These are phyloP conservation scores for Acephala macrosclerotiorum DNA, from an alignment of 2,329 filamentous ascomycete genomes.

Conservation along the genomic window DNA sequence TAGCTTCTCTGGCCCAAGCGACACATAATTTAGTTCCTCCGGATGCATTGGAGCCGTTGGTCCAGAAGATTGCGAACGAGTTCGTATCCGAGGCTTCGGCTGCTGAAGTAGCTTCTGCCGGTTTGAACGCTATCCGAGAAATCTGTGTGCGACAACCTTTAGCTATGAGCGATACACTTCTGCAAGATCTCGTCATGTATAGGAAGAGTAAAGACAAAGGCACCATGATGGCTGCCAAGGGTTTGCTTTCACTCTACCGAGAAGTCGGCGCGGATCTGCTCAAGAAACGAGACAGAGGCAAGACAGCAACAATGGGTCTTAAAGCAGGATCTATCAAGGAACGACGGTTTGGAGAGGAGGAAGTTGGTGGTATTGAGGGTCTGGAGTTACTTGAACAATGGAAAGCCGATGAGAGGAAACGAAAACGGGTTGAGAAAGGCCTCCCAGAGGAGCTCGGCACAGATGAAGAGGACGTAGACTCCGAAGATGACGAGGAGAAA, in stretches of 20 bases:
- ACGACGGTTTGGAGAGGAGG: conserved; percentile 83
- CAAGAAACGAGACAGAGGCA: conserved; percentile 88
- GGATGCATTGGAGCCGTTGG: conserved; percentile 86
- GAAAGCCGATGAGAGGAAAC: conserved; percentile 88
- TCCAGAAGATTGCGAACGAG: conserved; percentile 97
- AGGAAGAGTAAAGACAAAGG: conserved; percentile 98
- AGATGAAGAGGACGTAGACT: conserved; percentile 66
- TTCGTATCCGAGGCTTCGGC: conserved; percentile 96
- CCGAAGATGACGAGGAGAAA: conserved; percentile 41
- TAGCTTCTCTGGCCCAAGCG: conserved; percentile 90
- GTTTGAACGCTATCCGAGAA: conserved; percentile 93
- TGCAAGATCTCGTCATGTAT: conserved; percentile 96
- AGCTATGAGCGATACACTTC: conserved; percentile 94
- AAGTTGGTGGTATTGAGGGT: conserved; percentile 84
- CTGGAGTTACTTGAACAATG: conserved; percentile 90
- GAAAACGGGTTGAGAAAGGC: conserved; percentile 74
- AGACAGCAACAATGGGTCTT: conserved; percentile 85
- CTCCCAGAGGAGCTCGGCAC: conserved; percentile 65
- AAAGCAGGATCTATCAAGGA: conserved; percentile 78
- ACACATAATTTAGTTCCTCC: conserved; percentile 92
- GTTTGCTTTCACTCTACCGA: conserved; percentile 87
- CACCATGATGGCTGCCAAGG: conserved; percentile 98
- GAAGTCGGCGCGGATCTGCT: conserved; percentile 91
- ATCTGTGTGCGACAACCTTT: conserved; percentile 91
- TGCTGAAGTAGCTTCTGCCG: conserved; percentile 88